phyloP scores from a whole-genome alignment of 495 filamentous ascomycete species.

The Staphylotrichum longicolle region DNA sequence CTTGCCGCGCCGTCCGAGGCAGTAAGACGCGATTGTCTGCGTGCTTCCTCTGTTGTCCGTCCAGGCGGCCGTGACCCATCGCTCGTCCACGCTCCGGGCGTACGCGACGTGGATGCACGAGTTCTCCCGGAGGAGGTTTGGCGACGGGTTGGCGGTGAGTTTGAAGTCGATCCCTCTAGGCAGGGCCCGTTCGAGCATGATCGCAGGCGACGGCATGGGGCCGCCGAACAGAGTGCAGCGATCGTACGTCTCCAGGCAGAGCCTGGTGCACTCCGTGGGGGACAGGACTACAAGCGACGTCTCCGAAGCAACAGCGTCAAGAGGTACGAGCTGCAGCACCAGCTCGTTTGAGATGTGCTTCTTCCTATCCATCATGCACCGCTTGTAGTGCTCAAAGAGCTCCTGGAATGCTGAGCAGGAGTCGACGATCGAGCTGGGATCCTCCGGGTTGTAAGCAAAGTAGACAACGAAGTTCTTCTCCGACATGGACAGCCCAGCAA shows the following conservation, averaged over 20 bases:
- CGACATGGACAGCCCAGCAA: slow-evolving; percentile 35
- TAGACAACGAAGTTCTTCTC: slow-evolving; percentile 75
- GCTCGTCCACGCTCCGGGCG: slow-evolving; percentile 72
- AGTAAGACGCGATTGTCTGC: slow-evolving; percentile 77
- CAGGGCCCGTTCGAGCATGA: slow-evolving; percentile 69
- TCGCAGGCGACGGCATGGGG: slow-evolving; percentile 61
- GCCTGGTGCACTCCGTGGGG: slow-evolving; percentile 60
- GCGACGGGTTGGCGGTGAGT: slow-evolving; percentile 61
- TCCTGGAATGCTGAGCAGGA: slow-evolving; percentile 76
- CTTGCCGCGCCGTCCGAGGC: slow-evolving; percentile 63
- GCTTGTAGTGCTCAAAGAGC: slow-evolving; percentile 68
- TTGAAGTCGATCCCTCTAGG: slow-evolving; percentile 79
- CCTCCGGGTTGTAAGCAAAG: slow-evolving; percentile 72
- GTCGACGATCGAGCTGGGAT: slow-evolving; percentile 63
- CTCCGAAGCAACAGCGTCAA: slow-evolving; percentile 64
- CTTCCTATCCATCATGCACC: slow-evolving; percentile 51
- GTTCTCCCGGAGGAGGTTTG: slow-evolving; percentile 77
- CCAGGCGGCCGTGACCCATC: slow-evolving; percentile 93
- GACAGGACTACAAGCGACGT: slow-evolving; percentile 64
- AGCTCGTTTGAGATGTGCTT: slow-evolving; percentile 60
- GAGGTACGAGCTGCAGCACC: slow-evolving; percentile 78
- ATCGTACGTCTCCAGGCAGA: slow-evolving; percentile 86
- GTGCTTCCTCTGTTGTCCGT: slow-evolving; percentile 76
- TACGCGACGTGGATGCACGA: slow-evolving; percentile 85
- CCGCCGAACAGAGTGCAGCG: slow-evolving; percentile 64